A percentile compares a stretch with the other conserved stretches of the same genome.
Conservation (phyloP, 148 eudicot genomes). For the Bassia scoparia region DNA sequence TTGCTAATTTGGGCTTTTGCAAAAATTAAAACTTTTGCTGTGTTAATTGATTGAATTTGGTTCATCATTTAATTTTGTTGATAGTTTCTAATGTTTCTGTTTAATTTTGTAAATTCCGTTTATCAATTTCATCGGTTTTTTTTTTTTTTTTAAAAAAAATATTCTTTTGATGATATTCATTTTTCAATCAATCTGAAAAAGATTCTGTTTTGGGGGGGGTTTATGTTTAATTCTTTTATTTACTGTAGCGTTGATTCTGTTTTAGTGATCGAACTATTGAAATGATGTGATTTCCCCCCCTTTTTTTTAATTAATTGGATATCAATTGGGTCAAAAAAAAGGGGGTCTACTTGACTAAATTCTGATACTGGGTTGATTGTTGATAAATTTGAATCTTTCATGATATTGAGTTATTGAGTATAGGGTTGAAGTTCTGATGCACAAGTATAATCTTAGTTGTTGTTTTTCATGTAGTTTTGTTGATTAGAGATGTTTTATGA, state of each 20-base stretch:
- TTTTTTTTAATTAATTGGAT: conserved; percentile 2
- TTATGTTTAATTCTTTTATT: neutral
- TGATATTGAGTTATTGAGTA: too few species aligned
- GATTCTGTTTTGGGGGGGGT: neutral
- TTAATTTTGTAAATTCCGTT: neutral
- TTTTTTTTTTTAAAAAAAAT: neutral
- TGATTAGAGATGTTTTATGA: neutral
- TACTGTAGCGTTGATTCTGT: conserved; percentile 7
- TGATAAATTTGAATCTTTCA: neutral
- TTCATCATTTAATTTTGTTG: conserved; percentile 1
- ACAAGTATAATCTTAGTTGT: neutral
- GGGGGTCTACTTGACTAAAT: conserved; percentile 16
- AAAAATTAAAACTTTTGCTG: neutral
- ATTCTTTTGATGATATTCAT: neutral
- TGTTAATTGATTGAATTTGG: neutral
- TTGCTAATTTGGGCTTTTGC: neutral
- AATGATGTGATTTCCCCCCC: too few species aligned
- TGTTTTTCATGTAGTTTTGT: conserved; percentile 5
- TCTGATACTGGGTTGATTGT: neutral
- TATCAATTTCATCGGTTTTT: neutral
- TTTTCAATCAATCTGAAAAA: neutral
- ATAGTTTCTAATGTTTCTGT: neutral
- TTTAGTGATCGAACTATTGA: conserved; percentile 7
- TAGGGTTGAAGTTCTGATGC: neutral
- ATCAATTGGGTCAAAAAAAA: conserved; percentile 4